Evolutionary conservation across 2,329 filamentous ascomycete genomes (phyloP), one percentile per base, ranked within the genome.

Genomic region (Pseudogymnoascus sp.): DNA sequence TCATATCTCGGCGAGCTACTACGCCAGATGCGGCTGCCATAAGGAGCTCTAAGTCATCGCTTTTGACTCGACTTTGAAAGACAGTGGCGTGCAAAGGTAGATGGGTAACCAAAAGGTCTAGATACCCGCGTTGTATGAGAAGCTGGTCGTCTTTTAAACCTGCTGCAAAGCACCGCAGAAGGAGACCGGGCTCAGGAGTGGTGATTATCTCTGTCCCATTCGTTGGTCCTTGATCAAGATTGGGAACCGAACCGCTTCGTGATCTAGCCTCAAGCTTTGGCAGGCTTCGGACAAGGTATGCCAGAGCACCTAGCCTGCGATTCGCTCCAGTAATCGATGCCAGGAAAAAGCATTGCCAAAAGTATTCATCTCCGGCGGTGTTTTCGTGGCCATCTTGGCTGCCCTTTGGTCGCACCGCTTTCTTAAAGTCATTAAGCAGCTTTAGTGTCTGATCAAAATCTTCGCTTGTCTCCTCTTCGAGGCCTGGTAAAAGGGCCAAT

Each of bases 281-380:
- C 31, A 99, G 78, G 70, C 86, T 86, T 64, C 92, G 88, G 59
- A 85, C 81, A 42, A 99, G 80, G 74, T 96, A 99, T 34, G 93
- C 92, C 64, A 99, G 80, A 40, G 92, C 92, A 25, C 95, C 95
- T 67, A 90, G 87, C 63, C 95, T 86, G 65, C 93, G 84, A 65
- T 88, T 92, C 44, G 91, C 84, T 70, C 93, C 93, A 0, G 95
- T 97, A 65, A 99, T 95, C 16, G 91, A 89, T 8, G 93, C 91
- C 16, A 99, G 79, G 71, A 99, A 97, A 72, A 99, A 89, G 74
- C 92, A 97, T 77, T 99, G 95, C 95, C 95, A 99, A 74, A 97
- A 99, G 75, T 95, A 97, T 67, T 90, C 90, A 68, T 93, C 90
- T 8, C 87, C 86, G 7, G 82, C 82, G 53, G 79, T 84, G 38